These are phyloP conservation scores for Aspergillus sp. DNA, from an alignment of 2,329 filamentous ascomycete species.

Conservation along the genomic window DNA sequence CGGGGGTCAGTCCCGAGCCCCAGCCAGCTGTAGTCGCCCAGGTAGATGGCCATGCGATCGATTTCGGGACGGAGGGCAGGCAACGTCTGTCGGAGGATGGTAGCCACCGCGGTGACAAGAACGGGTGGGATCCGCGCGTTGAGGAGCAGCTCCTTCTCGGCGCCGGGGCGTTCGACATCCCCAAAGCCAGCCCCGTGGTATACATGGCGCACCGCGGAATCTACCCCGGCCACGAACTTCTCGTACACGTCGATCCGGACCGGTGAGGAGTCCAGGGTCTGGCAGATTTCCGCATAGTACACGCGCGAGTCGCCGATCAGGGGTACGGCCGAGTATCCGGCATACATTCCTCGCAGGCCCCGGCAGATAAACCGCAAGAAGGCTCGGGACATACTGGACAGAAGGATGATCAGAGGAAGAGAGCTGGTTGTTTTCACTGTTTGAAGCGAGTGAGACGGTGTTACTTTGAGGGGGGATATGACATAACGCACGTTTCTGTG, in stretches of 20 bases:
- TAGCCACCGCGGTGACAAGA: slow-evolving; percentile 48
- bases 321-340: slow-evolving; percentile 39
- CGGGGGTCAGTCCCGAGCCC: slow-evolving; percentile 61
- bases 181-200: slow-evolving; percentile 49
- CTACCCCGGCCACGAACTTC: slow-evolving; percentile 63
- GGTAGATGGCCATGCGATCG: slow-evolving; percentile 68
- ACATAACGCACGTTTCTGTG: slow-evolving; percentile 32
- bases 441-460: slow-evolving; percentile 1
- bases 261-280: slow-evolving; percentile 51
- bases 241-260: slow-evolving; percentile 64
- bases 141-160: slow-evolving; percentile 55
- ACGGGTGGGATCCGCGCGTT: slow-evolving; percentile 52
- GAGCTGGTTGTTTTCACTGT: slow-evolving; percentile 38
- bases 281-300: slow-evolving; percentile 55
- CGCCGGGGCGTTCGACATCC: slow-evolving; percentile 45
- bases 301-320: slow-evolving; percentile 38
- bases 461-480: not conserved
- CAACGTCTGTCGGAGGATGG: slow-evolving; percentile 52
- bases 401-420: slow-evolving; percentile 55
- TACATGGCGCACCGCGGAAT: slow-evolving; percentile 62
- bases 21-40: slow-evolving; percentile 69
- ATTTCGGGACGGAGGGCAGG: slow-evolving; percentile 58
- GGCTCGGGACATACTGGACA: slow-evolving; percentile 71
- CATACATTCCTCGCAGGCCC: slow-evolving; percentile 58
- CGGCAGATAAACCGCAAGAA: slow-evolving; percentile 70